Evolutionary conservation across 2,329 filamentous ascomycete genomes (phyloP).

Genomic region (Alternaria angustiovoidea): DNA sequence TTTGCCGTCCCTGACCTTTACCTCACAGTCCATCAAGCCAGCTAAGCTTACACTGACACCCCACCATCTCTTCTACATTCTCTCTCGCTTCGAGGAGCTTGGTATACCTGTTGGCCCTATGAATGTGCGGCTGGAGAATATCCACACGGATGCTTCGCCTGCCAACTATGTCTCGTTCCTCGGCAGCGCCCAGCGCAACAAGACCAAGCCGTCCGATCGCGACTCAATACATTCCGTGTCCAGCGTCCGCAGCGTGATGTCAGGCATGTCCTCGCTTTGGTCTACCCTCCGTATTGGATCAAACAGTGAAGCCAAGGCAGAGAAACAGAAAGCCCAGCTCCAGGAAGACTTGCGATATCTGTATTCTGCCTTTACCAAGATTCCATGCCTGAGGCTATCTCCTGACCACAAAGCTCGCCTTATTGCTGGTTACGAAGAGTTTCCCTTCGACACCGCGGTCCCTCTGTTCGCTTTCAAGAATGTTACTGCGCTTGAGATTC

Average conservation of each 20-base stretch:
- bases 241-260: constrained; percentile 96
- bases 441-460: constrained; percentile 96
- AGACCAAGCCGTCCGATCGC: constrained; percentile 80
- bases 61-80: constrained; percentile 94
- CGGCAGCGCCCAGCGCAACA: constrained; percentile 80
- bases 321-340: constrained; percentile 85
- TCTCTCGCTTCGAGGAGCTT: constrained; percentile 94
- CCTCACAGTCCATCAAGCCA: constrained; percentile 84
- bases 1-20: constrained; percentile 82
- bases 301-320: constrained; percentile 80
- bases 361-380: constrained; percentile 98
- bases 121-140: constrained; percentile 94
- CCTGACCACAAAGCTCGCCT: constrained; percentile 92
- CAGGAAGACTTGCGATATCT: constrained; percentile 92
- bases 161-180: constrained; percentile 97
- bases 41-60: constrained; percentile 92
- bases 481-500: constrained; percentile 89
- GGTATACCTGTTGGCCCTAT: constrained; percentile 91
- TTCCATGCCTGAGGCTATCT: constrained; percentile 86
- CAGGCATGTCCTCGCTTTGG: constrained; percentile 94
- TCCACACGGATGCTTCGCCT: constrained; percentile 85
- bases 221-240: constrained; percentile 95
- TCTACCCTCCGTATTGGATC: constrained; percentile 84
- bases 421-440: constrained; percentile 94
- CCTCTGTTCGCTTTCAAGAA: constrained; percentile 98